Conservation (phyloP, 2,329 filamentous ascomycete genomes). For the Akanthomyces uredinophilus region DNA sequence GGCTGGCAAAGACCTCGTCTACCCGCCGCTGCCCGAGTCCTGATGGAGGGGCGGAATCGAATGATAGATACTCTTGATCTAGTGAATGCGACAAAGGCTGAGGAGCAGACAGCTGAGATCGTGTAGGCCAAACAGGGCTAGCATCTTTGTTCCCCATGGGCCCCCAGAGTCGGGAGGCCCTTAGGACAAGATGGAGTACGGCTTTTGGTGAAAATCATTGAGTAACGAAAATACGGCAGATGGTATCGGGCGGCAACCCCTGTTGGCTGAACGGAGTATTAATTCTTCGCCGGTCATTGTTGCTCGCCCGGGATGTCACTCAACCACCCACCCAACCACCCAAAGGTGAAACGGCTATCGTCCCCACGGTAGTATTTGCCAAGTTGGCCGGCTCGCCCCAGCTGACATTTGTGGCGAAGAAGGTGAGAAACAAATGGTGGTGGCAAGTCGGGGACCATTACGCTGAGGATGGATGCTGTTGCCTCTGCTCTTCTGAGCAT, state of each 20-base stretch:
- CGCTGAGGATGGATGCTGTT: not conserved
- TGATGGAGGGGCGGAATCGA: not conserved
- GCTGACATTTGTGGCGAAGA: not conserved
- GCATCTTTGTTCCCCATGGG: slow-evolving; percentile 1
- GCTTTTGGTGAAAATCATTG: slow-evolving; percentile 3
- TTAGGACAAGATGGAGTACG: not conserved
- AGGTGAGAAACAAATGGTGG: not conserved
- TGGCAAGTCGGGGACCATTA: not conserved
- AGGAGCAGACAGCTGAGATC: not conserved
- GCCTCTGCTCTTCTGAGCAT: too few relatives aligned
- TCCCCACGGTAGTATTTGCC: not conserved
- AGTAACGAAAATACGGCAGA: slow-evolving; percentile 7
- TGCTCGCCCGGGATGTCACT: not conserved
- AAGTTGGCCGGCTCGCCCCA: not conserved
- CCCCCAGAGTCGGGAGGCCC: not conserved
- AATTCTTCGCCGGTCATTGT: not conserved
- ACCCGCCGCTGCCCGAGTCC: slow-evolving; percentile 2
- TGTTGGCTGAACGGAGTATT: not conserved
- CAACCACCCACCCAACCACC: not conserved
- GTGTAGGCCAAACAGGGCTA: not conserved
- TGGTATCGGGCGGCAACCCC: not conserved
- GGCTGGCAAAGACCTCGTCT: slow-evolving; percentile 9
- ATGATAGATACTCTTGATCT: not conserved
- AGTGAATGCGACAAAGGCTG: not conserved
- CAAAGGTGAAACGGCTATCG: not conserved